Evolutionary conservation across 192 early-diverging fungal genomes (phyloP).

Genomic region (Linnemannia hyalina): DNA sequence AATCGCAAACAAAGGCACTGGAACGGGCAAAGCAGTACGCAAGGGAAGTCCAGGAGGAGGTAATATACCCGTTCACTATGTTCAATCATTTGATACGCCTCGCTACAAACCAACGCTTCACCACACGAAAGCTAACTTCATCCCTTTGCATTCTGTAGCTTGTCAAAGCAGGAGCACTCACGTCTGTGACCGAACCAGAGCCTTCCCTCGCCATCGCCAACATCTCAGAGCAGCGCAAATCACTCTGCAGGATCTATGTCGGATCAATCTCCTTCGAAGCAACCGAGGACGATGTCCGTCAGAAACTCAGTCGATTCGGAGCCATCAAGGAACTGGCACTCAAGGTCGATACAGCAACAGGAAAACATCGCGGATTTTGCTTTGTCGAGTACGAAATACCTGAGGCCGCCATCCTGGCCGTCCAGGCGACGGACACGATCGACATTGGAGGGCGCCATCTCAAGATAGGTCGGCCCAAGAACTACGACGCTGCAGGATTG

Average conservation of each 20-base stretch:
- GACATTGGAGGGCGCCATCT: slow-evolving; percentile 86
- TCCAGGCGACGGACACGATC: slow-evolving; percentile 84
- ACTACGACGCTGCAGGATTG: slow-evolving; percentile 74
- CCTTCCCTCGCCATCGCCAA: slow-evolving; percentile 43
- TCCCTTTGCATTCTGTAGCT: slow-evolving; percentile 10
- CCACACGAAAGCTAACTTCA: neutral
- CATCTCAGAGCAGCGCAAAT: slow-evolving; percentile 42
- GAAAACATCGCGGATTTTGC: slow-evolving; percentile 90
- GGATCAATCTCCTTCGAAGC: slow-evolving; percentile 91
- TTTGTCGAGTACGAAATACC: slow-evolving; percentile 93
- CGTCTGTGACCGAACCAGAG: slow-evolving; percentile 43
- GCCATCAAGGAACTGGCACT: slow-evolving; percentile 82
- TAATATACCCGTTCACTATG: neutral
- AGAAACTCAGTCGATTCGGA: slow-evolving; percentile 85
- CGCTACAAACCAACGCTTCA: too few relatives aligned
- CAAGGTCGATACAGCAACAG: slow-evolving; percentile 79
- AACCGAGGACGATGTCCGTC: slow-evolving; percentile 82
- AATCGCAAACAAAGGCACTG: slow-evolving; percentile 21
- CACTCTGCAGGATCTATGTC: slow-evolving; percentile 75
- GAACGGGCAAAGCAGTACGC: slow-evolving; percentile 45
- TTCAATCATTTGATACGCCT: neutral
- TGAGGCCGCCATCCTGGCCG: slow-evolving; percentile 85
- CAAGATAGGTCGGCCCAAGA: slow-evolving; percentile 89
- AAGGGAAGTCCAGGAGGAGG: slow-evolving; percentile 43
- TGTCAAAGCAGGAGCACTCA: slow-evolving; percentile 24